Conservation (phyloP, 352 stramenopile genomes). For the Phytophthora capsici region DNA sequence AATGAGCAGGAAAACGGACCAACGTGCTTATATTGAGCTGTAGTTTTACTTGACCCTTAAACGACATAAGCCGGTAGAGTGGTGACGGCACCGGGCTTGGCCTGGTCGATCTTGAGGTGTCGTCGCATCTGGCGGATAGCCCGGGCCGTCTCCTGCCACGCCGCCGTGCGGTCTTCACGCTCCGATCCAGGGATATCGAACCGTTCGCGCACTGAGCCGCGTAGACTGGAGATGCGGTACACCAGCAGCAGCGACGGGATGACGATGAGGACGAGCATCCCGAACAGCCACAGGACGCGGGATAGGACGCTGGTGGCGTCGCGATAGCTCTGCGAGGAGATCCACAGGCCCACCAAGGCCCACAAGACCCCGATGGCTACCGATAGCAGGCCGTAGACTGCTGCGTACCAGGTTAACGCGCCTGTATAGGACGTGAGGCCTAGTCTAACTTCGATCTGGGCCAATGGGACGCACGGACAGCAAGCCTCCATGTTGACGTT, state of each 20-base stretch:
- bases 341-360: constrained; percentile 30
- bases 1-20: constrained; percentile 16
- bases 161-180: constrained; percentile 41
- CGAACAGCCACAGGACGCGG: constrained; percentile 19
- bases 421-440: constrained; percentile 32
- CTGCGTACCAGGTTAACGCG: constrained; percentile 30
- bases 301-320: constrained; percentile 15
- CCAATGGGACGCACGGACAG: constrained; percentile 40
- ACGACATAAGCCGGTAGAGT: constrained; percentile 41
- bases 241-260: constrained; percentile 33
- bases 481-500: constrained; percentile 38
- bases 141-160: constrained; percentile 40
- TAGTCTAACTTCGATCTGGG: constrained; percentile 38
- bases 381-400: constrained; percentile 18
- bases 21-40: constrained; percentile 18
- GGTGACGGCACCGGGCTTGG: constrained; percentile 21
- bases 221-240: constrained; percentile 31
- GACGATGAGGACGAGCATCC: constrained; percentile 14
- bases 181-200: constrained; percentile 45
- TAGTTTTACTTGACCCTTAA: constrained; percentile 8
- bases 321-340: constrained; percentile 29
- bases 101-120: constrained; percentile 43
- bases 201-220: constrained; percentile 24
- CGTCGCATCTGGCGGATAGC: constrained; percentile 44
- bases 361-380: constrained; percentile 12